These are phyloP conservation scores for Fusarium musae DNA, from an alignment of 2,329 filamentous ascomycete genomes.

Conservation along the genomic window DNA sequence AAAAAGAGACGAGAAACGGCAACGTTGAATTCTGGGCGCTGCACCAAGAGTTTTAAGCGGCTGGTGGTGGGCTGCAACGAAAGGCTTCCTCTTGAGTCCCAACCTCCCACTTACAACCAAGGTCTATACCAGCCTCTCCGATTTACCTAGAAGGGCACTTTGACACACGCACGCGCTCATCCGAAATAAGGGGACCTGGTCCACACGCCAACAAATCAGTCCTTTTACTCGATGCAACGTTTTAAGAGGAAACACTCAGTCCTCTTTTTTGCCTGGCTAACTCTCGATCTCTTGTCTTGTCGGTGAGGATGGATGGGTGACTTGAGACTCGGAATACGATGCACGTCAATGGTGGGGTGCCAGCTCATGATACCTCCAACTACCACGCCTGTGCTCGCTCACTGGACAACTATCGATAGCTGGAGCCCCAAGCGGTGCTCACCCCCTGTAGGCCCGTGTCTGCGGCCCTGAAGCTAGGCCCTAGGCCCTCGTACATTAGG, in stretches of 20 bases:
- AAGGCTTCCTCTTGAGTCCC: constrained; percentile 44
- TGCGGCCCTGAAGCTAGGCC: constrained; percentile 35
- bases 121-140: constrained; percentile 46
- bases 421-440: not conserved
- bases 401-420: constrained; percentile 46
- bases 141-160: constrained; percentile 34
- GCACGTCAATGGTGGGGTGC: constrained; percentile 38
- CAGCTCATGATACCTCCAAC: constrained; percentile 42
- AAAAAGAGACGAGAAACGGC: constrained; percentile 28
- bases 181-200: constrained; percentile 35
- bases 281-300: constrained; percentile 4
- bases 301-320: constrained; percentile 28
- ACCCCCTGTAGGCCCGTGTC: constrained; percentile 18
- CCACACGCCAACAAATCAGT: constrained; percentile 39
- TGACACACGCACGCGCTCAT: constrained; percentile 23
- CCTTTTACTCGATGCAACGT: constrained; percentile 14
- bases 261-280: constrained; percentile 30
- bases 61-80: constrained; percentile 40
- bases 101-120: constrained; percentile 50
- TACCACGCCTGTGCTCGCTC: constrained; percentile 35
- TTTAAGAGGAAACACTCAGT: constrained; percentile 29
- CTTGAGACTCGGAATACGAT: constrained; percentile 21
- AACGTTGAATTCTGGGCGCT: constrained; percentile 43
- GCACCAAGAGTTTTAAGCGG: constrained; percentile 49
- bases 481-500: constrained; percentile 15